Evolutionary conservation across 2,329 filamentous ascomycete genomes (phyloP), one percentile per base, ranked within the genome.

Genomic region (Fusarium sp.): DNA sequence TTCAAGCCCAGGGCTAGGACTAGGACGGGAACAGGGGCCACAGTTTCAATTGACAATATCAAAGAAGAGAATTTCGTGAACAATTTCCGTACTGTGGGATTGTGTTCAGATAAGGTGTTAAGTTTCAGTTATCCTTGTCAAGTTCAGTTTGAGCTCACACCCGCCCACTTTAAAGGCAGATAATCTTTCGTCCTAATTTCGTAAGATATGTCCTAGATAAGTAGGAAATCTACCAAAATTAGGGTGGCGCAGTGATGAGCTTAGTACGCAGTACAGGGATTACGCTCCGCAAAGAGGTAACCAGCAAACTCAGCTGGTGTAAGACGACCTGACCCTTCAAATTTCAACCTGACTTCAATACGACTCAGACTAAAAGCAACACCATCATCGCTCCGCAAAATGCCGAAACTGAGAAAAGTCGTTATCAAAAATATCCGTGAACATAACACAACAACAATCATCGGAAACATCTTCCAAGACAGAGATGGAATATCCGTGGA

Each of bases 321-420:
- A 50, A 50, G 35, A 42, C 8, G 3, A 21, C 5, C 14, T 3
- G 14, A 6, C 9, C 18, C 5, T 20, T 10, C 5, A 2, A 27
- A 27, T 5, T 3, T 21, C 5, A 41, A 8, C 18, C 7, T 6
- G 8, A 11, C 4, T 21, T 14, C 8, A 29, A 39, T 2, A 20
- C 0, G 6, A 10, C 4, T 1, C 10, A 27, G 9, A 1, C 4
- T 6, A 9, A 4, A 17, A 11, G 15, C 13, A 6, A 10, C 10
- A 7, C n/a, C 11, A 40, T 11, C n/a, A 39, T 9, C 37, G 7
- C 37, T 14, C 11, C 5, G 36, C 29, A 15, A 1, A 21, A 64
- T 64, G 53, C 62, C 59, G 14, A 23, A 23, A 15, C 33, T 65
- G 13, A 57, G 35, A 45, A 29, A 33, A 6, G 21, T 63, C 5